phyloP scores from a whole-genome alignment of 169 alveolate genomes.

The Cryptosporidium parvum region DNA sequence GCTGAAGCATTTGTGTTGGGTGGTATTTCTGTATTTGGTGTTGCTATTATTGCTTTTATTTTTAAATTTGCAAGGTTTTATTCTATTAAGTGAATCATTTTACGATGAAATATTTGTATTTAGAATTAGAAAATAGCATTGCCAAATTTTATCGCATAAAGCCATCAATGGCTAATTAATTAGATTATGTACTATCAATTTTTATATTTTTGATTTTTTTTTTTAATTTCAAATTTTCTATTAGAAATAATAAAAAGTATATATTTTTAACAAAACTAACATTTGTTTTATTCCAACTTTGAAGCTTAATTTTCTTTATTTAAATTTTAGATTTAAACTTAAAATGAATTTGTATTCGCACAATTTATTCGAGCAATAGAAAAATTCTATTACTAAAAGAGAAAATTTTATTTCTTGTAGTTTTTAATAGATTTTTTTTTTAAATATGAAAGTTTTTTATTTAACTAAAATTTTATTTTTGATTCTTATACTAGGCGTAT shows the following conservation, averaged over 20 bases:
- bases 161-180: no score
- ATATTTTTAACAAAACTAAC: no score
- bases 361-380: background rate
- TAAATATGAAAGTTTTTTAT: background rate
- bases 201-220: no score
- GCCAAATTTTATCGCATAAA: background rate
- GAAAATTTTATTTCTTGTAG: no score
- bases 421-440: no score
- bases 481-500: background rate
- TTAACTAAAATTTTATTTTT: background rate
- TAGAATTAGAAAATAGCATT: background rate
- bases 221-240: no score
- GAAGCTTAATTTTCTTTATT: no score
- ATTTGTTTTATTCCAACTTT: no score
- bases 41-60: background rate
- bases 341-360: background rate
- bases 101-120: background rate
- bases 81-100: background rate
- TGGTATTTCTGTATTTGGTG: conserved; percentile 5
- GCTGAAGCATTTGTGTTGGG: conserved; percentile 47
- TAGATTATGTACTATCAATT: no score
- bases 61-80: background rate
- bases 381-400: no score
- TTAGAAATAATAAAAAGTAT: no score
- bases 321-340: no score